Conservation (phyloP, 371 early-diverging fungal species). For the Mortierella sp. region DNA sequence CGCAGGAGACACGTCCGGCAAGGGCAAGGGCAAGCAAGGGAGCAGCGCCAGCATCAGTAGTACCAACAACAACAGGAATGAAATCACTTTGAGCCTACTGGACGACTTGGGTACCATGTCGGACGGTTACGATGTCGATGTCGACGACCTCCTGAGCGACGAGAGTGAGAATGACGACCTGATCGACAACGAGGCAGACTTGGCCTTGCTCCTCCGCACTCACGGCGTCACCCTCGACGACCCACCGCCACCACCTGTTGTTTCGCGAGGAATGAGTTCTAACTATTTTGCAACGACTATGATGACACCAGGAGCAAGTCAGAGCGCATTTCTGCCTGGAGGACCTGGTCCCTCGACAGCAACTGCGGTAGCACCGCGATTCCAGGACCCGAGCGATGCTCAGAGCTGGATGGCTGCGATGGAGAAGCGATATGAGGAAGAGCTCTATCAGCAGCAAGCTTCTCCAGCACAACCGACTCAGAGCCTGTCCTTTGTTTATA, state of each 20-base stretch:
- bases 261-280: background rate
- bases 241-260: background rate
- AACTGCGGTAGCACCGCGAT: too few relatives aligned
- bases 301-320: background rate
- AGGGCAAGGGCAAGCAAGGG: background rate
- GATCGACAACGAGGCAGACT: conserved; percentile 31
- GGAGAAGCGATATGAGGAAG: background rate
- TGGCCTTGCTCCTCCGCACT: conserved; percentile 11
- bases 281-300: background rate
- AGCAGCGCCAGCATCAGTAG: background rate
- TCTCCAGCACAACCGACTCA: background rate
- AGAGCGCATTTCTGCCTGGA: background rate
- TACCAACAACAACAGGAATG: background rate
- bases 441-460: background rate
- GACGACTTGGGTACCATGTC: background rate
- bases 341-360: background rate
- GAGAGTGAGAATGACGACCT: conserved; percentile 43
- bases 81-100: background rate
- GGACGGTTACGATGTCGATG: conserved; percentile 9
- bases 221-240: conserved; percentile 20
- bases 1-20: background rate
- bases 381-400: background rate
- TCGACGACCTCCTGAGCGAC: conserved; percentile 38
- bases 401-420: background rate
- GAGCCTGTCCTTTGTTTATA: background rate